Evolutionary conservation across 169 alveolate species (phyloP), one percentile per base, ranked within the genome.

Genomic region (Perkinsus chesapeaki): DNA sequence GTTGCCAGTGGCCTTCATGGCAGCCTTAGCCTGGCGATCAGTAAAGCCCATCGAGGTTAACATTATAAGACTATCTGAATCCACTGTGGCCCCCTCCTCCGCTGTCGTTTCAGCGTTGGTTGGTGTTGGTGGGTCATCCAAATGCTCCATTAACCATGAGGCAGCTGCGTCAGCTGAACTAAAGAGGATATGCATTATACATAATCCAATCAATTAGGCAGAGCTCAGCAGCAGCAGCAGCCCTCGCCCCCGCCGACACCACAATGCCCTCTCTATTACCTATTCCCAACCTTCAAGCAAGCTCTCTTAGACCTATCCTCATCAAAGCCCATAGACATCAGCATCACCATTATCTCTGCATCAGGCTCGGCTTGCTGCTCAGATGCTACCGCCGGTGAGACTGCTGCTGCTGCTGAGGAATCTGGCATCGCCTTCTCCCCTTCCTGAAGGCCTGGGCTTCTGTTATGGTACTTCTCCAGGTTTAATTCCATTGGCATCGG

Each of bases 351-450:
- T 23, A 82, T 60, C 90, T 93, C 95, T 23, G 47, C 95, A 39
- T 91, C 95, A 39, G 93, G 92, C 38, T 91, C 82, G 12, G 31
- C 31, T n/a, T n/a, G n/a, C n/a, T n/a, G n/a, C n/a, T n/a, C n/a
- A n/a, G n/a, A n/a, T 7, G 31, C 82, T 1, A 34, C 31, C 12
- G 23, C 31, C 12, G 82, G 12, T 12, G 82, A 1, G 0, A 34
- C 82, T 60, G 82, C 82, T 31, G 5, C 48, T 48, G 39, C 93
- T 48, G 39, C 9, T 9, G 93, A 73, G 31, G 92, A 92, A 34
- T 92, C 94, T n/a, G 95, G 95, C 43, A 94, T 92, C 48, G 34
- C 92, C 23, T 31, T 60, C 92, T 94, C 95, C 39, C 93, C 95
- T 3, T 39, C 91, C 92, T 93, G 93, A 36, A 92, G 94, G 34